phyloP scores from a whole-genome alignment of 306 rosid species.

The Casuarina glauca region DNA sequence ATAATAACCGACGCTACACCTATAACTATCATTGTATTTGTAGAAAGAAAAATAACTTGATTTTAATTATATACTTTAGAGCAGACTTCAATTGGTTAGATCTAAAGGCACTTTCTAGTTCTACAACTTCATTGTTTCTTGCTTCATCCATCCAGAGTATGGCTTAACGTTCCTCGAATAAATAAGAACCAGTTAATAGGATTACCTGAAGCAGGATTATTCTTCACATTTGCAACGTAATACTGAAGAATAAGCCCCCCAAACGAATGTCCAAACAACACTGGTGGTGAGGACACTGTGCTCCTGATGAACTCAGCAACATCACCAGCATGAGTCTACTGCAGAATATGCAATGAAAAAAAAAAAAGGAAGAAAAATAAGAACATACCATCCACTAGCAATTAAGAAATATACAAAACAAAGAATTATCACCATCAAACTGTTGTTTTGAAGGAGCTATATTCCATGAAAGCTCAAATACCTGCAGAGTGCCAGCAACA shows the following conservation, averaged over 20 bases:
- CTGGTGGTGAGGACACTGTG: constrained; percentile 53
- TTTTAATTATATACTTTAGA: background rate
- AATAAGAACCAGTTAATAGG: constrained; percentile 17
- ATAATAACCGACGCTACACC: background rate
- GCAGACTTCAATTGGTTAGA: constrained; percentile 6
- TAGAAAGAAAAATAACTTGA: background rate
- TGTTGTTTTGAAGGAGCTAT: background rate
- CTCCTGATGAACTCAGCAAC: constrained; percentile 69
- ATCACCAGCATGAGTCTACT: constrained; percentile 89
- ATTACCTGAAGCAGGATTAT: constrained; percentile 47
- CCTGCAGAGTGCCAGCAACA: constrained; percentile 87
- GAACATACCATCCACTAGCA: constrained; percentile 11
- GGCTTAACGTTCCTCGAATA: background rate
- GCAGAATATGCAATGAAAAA: constrained; percentile 41
- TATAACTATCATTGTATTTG: background rate
- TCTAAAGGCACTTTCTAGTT: background rate
- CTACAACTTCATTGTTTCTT: background rate
- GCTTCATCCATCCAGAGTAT: background rate
- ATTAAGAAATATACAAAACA: background rate
- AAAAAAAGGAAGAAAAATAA: constrained; percentile 13
- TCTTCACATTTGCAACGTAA: constrained; percentile 56
- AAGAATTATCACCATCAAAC: background rate
- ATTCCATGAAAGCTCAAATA: constrained; percentile 28
- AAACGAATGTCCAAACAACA: constrained; percentile 86
- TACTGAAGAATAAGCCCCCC: constrained; percentile 87